Evolutionary conservation across 2,329 filamentous ascomycete species (phyloP), one percentile per base, ranked within the genome.

Genomic region (Corinectria fuckeliana): DNA sequence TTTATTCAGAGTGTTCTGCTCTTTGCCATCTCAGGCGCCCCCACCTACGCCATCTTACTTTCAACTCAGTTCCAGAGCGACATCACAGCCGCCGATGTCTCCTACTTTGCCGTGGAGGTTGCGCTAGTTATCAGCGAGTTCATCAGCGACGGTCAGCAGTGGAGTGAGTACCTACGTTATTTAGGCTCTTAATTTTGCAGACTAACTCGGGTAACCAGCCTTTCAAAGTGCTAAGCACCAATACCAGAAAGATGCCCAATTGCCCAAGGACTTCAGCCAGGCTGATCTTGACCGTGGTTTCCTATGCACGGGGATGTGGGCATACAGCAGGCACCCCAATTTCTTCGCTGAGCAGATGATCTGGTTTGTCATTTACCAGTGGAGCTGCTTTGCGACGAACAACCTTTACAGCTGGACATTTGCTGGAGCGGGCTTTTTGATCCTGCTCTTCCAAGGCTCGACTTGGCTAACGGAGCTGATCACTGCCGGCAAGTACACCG

Each of bases 91-190:
- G 76, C 76, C 13, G 86, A 89, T 66, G 42, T 81, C 28, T 69
- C 72, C 9, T 88, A 84, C 64, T 75, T 83, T 56, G 70, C 74
- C 5, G 71, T 80, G 3, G 72, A 82, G 60, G 67, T 86, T 13
- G 76, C 74, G 14, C 76, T 91, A 39, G 78, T 89, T 9, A 61
- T 85, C 4, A 82, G 85, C 50, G 93, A 97, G 70, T 92, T 85
- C 76, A 85, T 97, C 71, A 91, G 92, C 71, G 95, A 99, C 74
- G 89, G 93, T 63, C 92, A 97, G 74, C 93, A 97, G 77, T 99
- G 93, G 93, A 82, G 88, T 90, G 78, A 64, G 82, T 76, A 10
- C 10, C 8, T 59, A 28, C 16, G 8, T 18, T 13, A 3, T 4
- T 18, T 9, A 14, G 4, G 34, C 11, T 9, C 18, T 34, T 4